Conservation (phyloP, 306 rosid genomes). For the Notholithocarpus densiflorus region DNA sequence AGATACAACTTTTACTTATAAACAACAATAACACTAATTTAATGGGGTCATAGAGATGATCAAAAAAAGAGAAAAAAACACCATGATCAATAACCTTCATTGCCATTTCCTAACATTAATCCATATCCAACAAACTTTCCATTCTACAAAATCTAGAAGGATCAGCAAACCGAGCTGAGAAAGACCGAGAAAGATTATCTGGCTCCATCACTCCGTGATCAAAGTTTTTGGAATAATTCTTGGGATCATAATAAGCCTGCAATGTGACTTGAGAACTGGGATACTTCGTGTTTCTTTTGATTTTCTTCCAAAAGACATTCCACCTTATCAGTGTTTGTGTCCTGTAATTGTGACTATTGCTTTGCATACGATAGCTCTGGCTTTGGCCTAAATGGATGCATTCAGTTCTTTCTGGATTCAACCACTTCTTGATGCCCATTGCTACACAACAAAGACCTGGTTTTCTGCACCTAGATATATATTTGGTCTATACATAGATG, state of each 20-base stretch:
- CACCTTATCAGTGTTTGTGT: conserved; percentile 28
- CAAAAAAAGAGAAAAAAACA: neutral
- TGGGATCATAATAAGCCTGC: conserved; percentile 40
- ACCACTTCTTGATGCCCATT: conserved; percentile 56
- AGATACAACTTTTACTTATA: no score
- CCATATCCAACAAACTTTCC: conserved; percentile 28
- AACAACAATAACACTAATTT: neutral
- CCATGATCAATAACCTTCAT: neutral
- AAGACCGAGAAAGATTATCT: conserved; percentile 51
- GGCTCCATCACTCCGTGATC: conserved; percentile 62
- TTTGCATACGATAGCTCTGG: conserved; percentile 26
- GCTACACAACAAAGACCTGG: neutral
- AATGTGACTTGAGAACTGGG: conserved; percentile 21
- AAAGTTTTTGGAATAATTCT: conserved; percentile 53
- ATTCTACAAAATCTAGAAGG: conserved; percentile 49
- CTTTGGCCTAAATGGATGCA: conserved; percentile 47
- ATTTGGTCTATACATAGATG: neutral
- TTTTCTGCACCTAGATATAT: neutral
- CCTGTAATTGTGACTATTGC: conserved; percentile 9
- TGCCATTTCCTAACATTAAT: neutral
- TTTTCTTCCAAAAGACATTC: conserved; percentile 53
- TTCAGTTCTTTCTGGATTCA: conserved; percentile 27
- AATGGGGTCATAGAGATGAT: conserved; percentile 6
- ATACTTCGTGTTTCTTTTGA: conserved; percentile 39
- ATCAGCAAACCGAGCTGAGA: conserved; percentile 67